phyloP scores from a whole-genome alignment of 257 asterid genomes.

The Avicennia marina region DNA sequence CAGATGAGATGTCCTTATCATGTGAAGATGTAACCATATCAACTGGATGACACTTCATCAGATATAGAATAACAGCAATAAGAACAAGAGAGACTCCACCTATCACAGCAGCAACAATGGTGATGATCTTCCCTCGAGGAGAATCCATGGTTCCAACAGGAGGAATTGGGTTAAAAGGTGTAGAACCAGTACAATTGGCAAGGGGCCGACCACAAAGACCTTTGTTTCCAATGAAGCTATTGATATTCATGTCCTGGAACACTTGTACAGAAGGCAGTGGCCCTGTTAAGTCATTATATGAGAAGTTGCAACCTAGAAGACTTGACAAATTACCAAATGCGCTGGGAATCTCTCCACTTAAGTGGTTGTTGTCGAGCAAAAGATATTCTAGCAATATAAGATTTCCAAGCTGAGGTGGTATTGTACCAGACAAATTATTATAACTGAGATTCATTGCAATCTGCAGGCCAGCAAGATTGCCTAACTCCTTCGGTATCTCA shows the following conservation, averaged over 20 bases:
- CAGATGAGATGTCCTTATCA: conserved; percentile 43
- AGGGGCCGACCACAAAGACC: conserved; percentile 90
- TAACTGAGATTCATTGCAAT: conserved; percentile 79
- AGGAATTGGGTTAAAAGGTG: conserved; percentile 22
- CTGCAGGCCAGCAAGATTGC: conserved; percentile 66
- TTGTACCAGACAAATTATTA: conserved; percentile 64
- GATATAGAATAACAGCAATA: conserved; percentile 51
- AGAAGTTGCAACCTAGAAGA: conserved; percentile 82
- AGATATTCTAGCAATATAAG: conserved; percentile 71
- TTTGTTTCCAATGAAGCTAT: conserved; percentile 71
- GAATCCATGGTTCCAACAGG: conserved; percentile 14
- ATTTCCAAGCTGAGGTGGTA: conserved; percentile 80
- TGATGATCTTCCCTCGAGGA: conserved; percentile 55
- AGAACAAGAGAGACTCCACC: conserved; percentile 86
- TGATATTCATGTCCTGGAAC: conserved; percentile 64
- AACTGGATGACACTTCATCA: conserved; percentile 58
- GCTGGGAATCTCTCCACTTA: conserved; percentile 80
- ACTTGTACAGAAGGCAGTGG: conserved; percentile 65
- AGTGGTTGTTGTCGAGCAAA: conserved; percentile 60
- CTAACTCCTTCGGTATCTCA: conserved; percentile 70
- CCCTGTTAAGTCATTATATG: conserved; percentile 68
- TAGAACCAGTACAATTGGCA: conserved; percentile 44
- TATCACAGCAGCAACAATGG: conserved; percentile 56
- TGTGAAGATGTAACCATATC: conserved; percentile 28
- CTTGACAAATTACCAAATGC: conserved; percentile 71